Evolutionary conservation across 805 yeast genomes (phyloP).

Genomic region (Diddensiella santjacobensis): DNA sequence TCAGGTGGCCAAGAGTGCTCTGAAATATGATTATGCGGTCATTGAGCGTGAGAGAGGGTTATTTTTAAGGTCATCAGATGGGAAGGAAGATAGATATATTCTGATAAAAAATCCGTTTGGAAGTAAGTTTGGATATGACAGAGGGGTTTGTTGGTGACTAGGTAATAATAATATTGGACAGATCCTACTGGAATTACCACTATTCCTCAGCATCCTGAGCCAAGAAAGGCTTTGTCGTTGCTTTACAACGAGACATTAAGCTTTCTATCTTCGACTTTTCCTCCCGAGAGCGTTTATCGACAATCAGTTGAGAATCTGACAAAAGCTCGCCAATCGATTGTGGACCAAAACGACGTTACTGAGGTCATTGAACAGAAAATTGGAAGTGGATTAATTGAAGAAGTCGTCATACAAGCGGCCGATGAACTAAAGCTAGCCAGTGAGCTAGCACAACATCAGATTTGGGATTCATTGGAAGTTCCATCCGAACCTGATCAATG

Average conservation of each 20-base stretch:
- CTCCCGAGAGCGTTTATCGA: slow-evolving; percentile 68
- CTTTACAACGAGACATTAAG: slow-evolving; percentile 67
- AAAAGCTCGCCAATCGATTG: slow-evolving; percentile 61
- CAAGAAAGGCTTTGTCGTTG: slow-evolving; percentile 71
- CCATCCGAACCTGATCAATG: slow-evolving; percentile 79
- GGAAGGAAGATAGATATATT: slow-evolving; percentile 5
- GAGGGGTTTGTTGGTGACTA: background rate
- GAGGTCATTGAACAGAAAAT: slow-evolving; percentile 68
- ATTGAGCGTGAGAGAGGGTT: slow-evolving; percentile 1
- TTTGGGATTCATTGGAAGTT: slow-evolving; percentile 79
- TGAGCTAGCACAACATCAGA: slow-evolving; percentile 63
- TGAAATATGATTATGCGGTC: background rate
- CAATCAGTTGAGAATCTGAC: slow-evolving; percentile 72
- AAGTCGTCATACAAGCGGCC: slow-evolving; percentile 74
- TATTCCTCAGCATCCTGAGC: slow-evolving; percentile 73
- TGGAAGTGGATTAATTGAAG: slow-evolving; percentile 83
- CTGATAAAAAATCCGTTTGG: slow-evolving; percentile 14
- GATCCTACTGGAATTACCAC: slow-evolving; percentile 82
- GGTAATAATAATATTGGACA: background rate
- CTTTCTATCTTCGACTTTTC: slow-evolving; percentile 57
- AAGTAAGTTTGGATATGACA: slow-evolving; percentile 11
- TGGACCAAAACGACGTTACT: slow-evolving; percentile 55
- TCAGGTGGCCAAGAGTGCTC: slow-evolving; percentile 1
- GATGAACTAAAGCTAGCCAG: slow-evolving; percentile 69
- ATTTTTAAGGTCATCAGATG: slow-evolving; percentile 7